These are phyloP conservation scores for Picochlorum sp. DNA, from an alignment of 139 green algal genomes.

Conservation along the genomic window DNA sequence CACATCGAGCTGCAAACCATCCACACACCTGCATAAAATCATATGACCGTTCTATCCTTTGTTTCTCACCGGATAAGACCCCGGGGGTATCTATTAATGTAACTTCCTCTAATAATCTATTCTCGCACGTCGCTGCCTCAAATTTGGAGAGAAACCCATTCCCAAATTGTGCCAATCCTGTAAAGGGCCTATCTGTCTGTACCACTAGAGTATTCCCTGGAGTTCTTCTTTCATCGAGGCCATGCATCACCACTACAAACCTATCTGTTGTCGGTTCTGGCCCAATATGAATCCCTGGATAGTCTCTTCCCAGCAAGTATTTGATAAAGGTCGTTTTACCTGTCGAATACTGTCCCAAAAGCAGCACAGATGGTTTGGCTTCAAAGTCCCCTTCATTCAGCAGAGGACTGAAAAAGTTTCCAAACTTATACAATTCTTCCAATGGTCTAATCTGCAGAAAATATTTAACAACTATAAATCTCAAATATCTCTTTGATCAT, in stretches of 20 bases:
- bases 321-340: constrained; percentile 99
- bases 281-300: constrained; percentile 89
- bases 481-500: neutral
- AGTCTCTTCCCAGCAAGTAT: constrained; percentile 79
- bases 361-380: constrained; percentile 89
- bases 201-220: constrained; percentile 96
- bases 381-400: constrained; percentile 87
- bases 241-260: constrained; percentile 88
- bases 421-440: constrained; percentile 88
- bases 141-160: constrained; percentile 90
- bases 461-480: constrained; percentile 1
- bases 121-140: constrained; percentile 65
- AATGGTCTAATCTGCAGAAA: constrained; percentile 62
- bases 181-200: constrained; percentile 80
- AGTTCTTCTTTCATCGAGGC: constrained; percentile 63
- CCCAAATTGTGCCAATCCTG: constrained; percentile 49
- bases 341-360: constrained; percentile 95
- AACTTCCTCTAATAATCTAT: constrained; percentile 81
- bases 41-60: constrained; percentile 88
- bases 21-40: constrained; percentile 80
- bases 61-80: constrained; percentile 92
- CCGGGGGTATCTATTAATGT: constrained; percentile 87
- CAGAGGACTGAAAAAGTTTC: constrained; percentile 77
- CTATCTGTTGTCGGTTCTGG: constrained; percentile 96
- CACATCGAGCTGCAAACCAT: constrained; percentile 85